Evolutionary conservation across 805 yeast genomes (phyloP), one percentile per base, ranked within the genome.

Genomic region (Wickerhamomyces strasburgensis): DNA sequence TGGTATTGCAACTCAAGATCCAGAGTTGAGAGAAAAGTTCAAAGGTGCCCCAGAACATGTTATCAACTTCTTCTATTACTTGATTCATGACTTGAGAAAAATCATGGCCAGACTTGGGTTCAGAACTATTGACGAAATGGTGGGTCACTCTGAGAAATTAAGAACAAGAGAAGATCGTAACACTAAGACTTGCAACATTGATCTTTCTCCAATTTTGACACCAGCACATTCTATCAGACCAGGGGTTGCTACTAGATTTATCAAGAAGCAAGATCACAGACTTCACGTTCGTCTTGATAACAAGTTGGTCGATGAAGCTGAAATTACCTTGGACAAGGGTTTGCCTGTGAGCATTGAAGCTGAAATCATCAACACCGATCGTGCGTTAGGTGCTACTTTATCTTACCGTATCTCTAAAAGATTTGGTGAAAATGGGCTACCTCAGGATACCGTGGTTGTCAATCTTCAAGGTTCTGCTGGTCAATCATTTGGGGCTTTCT

Each of bases 1-100:
- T 34, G 98, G 98, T 67, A 85, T 90, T 68, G 98, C 98, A 31
- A 90, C 98, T 21, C 98, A 93, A 65, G 98, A 90, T 62, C 97
- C 97, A 14, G 86, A 80, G 49, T 73, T 90, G 50, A 78, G 98
- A 66, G 77, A 77, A 65, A 93, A 90, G 65, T 90, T 90, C 67
- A 72, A 76, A 55, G 98, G 98, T 58, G 89, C 96, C 34, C 98
- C 98, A 35, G 98, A 90, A 67, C 97, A 90, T 58, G 98, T 90
- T 41, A 89, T 90, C 65, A 90, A 90, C 73, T 93, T 90, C 73
- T 93, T 93, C 75, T 90, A 83, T 71, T 93, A 89, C 67, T 72
- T 90, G 60, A 80, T 96, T 39, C 86, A 88, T 54, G 98, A 90
- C 65, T 76, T 93, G 58, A 78, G 98, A 59, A 75, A 72, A 41